A percentile compares a stretch with the other conserved stretches of the same genome.
phyloP scores from a whole-genome alignment of 202 grass and related monocot species.

The Zizania palustris region DNA sequence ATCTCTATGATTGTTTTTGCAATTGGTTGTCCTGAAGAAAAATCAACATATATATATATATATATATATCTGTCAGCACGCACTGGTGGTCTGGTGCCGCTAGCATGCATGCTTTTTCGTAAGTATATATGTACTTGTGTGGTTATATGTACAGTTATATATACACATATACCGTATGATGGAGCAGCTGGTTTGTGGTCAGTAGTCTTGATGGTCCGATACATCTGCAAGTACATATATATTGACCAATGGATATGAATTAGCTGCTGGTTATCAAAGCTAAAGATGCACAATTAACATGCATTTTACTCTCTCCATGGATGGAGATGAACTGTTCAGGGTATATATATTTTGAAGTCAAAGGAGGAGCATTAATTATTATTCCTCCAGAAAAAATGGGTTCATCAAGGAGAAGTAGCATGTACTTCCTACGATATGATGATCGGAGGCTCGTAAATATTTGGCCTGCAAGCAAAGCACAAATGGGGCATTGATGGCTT shows the following conservation, averaged over 20 bases:
- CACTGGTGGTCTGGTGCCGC: too few species aligned
- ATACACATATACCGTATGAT: conserved; percentile 41
- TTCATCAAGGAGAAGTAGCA: not conserved
- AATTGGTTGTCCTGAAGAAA: conserved; percentile 52
- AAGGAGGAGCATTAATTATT: too few species aligned
- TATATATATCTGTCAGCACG: too few species aligned
- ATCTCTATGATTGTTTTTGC: conserved; percentile 57
- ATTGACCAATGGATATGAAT: too few species aligned
- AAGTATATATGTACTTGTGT: not conserved
- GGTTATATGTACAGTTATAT: not conserved
- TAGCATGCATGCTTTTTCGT: not conserved
- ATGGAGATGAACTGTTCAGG: too few species aligned
- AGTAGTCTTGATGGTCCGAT: conserved; percentile 85
- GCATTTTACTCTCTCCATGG: too few species aligned
- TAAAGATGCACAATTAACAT: too few species aligned
- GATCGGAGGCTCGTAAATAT: conserved; percentile 19
- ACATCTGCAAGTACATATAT: conserved; percentile 62
- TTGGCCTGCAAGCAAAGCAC: conserved; percentile 38
- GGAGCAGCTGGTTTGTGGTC: conserved; percentile 63
- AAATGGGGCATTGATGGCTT: conserved; percentile 47
- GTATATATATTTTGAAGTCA: too few species aligned
- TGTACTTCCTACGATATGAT: too few species aligned
- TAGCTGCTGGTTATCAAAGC: not conserved
- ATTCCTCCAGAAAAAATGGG: not conserved
- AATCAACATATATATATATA: too few species aligned